Evolutionary conservation across 345 rosid genomes (phyloP).

Genomic region (Melastoma malabathricum): DNA sequence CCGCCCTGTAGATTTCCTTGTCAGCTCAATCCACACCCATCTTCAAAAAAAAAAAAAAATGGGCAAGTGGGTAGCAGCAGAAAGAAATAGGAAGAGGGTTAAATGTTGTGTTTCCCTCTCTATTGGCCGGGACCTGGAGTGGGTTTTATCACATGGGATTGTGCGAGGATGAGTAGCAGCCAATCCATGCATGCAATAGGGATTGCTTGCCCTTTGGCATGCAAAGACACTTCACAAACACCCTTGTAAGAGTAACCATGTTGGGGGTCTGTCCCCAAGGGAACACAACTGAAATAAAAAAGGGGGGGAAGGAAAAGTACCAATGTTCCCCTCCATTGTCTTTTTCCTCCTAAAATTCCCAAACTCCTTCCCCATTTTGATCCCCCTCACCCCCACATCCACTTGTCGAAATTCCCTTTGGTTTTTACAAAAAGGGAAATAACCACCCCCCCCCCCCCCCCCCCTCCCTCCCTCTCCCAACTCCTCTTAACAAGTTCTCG

Average conservation of each 20-base stretch:
- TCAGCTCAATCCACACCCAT: no score
- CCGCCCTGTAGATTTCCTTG: slow-evolving; percentile 1
- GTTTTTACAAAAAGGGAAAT: background rate
- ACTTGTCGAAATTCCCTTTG: slow-evolving; percentile 3
- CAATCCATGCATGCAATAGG: slow-evolving; percentile 6
- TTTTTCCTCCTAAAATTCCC: background rate
- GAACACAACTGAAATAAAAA: no score
- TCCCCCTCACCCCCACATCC: background rate
- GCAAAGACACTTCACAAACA: slow-evolving; percentile 10
- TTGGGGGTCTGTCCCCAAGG: no score
- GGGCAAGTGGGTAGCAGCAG: background rate
- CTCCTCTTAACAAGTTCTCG: slow-evolving; percentile 13
- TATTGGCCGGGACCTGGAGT: slow-evolving; percentile 19
- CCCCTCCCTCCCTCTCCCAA: slow-evolving; percentile 10
- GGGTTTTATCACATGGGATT: slow-evolving; percentile 25
- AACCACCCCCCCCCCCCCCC: background rate
- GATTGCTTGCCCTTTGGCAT: slow-evolving; percentile 25
- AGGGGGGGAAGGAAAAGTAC: slow-evolving; percentile 1
- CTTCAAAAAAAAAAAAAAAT: no score
- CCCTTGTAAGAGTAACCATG: no score
- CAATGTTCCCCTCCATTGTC: slow-evolving; percentile 2
- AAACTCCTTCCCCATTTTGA: slow-evolving; percentile 13
- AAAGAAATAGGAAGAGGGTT: slow-evolving; percentile 3
- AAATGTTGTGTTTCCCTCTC: no score
- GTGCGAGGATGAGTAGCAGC: slow-evolving; percentile 5